These are phyloP conservation scores for Apiotrichum gamsii DNA, from an alignment of 1,284 basidiomycete genomes.

Conservation along the genomic window DNA sequence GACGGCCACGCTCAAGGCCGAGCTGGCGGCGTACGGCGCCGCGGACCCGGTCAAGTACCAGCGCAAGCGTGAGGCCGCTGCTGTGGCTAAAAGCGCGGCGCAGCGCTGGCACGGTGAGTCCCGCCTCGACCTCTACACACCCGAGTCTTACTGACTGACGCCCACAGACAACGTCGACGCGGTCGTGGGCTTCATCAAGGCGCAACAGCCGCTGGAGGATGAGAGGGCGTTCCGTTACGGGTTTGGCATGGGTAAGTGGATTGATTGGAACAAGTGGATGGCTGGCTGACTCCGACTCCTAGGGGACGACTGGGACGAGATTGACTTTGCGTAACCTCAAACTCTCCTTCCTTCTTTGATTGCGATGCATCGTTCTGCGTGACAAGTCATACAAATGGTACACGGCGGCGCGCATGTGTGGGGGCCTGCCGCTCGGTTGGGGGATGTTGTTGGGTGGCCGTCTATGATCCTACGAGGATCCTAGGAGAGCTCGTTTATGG, in stretches of 20 bases:
- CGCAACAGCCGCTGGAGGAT: slow-evolving; percentile 3
- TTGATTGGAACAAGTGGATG: too few relatives aligned
- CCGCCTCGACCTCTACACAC: not conserved
- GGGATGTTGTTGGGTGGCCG: not conserved
- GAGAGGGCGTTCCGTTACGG: slow-evolving; percentile 20
- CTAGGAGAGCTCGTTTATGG: not conserved
- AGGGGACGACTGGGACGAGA: slow-evolving; percentile 25
- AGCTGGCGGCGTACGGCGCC: slow-evolving; percentile 61
- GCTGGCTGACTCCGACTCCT: slow-evolving; percentile 1
- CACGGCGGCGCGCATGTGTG: not conserved
- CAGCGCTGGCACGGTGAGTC: slow-evolving; percentile 74
- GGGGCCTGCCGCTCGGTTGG: not conserved
- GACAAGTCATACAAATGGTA: slow-evolving; percentile 14
- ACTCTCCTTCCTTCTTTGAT: slow-evolving; percentile 1
- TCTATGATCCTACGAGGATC: too few relatives aligned
- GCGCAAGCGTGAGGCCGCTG: slow-evolving; percentile 61
- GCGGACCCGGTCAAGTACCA: slow-evolving; percentile 75
- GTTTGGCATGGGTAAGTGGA: slow-evolving; percentile 33
- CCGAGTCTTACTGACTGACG: not conserved
- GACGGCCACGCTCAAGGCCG: slow-evolving; percentile 49
- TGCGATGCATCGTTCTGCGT: slow-evolving; percentile 12
- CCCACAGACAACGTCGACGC: slow-evolving; percentile 33
- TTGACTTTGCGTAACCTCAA: too few relatives aligned
- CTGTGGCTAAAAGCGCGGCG: slow-evolving; percentile 69
- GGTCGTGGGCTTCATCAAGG: too few relatives aligned